These are phyloP conservation scores for Didymella pinodella DNA, from an alignment of 2,329 filamentous ascomycete species.

Conservation along the genomic window DNA sequence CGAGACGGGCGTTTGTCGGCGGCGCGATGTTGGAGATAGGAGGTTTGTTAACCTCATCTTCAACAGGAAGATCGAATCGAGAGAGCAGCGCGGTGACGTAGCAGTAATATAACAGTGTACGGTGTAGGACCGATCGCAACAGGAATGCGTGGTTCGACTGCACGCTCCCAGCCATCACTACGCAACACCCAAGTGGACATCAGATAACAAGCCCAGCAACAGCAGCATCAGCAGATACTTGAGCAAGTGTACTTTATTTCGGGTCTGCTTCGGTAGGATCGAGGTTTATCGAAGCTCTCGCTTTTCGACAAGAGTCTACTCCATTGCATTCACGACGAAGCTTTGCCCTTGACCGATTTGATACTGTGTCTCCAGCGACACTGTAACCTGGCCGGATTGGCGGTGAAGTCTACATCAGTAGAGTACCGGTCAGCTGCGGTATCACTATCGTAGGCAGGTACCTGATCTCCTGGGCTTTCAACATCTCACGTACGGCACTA, in stretches of 20 bases:
- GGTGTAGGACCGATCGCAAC: not conserved
- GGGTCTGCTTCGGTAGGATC: not conserved
- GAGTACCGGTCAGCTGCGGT: not conserved
- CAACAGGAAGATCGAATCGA: not conserved
- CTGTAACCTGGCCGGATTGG: not conserved
- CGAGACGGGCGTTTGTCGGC: not conserved
- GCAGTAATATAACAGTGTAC: not conserved
- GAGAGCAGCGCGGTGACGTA: slow-evolving; percentile 5
- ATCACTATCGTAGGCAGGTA: not conserved
- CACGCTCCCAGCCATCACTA: not conserved
- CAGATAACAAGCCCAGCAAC: not conserved
- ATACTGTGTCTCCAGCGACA: not conserved
- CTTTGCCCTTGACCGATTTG: not conserved
- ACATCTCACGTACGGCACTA: not conserved
- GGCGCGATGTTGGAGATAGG: slow-evolving; percentile 1
- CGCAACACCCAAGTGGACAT: not conserved
- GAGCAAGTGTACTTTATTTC: too few species aligned
- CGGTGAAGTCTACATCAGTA: not conserved
- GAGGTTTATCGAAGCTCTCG: not conserved
- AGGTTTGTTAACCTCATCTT: not conserved
- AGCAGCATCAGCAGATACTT: not conserved
- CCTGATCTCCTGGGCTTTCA: not conserved
- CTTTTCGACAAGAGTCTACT: not conserved
- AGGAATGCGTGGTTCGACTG: not conserved
- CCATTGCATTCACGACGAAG: not conserved